These are phyloP conservation scores for Capronia epimyces DNA, from an alignment of 2,329 filamentous ascomycete genomes.

Conservation along the genomic window DNA sequence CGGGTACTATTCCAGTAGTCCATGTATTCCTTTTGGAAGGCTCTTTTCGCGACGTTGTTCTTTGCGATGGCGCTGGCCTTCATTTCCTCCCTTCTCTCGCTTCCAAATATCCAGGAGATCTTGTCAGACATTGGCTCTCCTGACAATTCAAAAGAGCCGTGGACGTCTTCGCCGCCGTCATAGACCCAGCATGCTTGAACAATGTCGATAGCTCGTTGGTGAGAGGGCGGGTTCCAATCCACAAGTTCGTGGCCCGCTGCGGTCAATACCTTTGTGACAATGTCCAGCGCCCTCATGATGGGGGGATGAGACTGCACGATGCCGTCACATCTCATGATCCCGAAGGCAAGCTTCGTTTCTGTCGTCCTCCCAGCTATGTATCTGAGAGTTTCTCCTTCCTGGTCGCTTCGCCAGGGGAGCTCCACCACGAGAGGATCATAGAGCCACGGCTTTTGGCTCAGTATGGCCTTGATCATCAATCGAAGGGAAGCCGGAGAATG, in stretches of 20 bases:
- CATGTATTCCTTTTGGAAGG: background rate
- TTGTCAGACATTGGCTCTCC: too few relatives aligned
- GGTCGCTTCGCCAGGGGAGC: slow-evolving; percentile 44
- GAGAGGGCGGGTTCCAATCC: background rate
- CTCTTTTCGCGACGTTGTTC: too few relatives aligned
- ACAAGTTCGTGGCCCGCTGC: slow-evolving; percentile 1
- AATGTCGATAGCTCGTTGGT: too few relatives aligned
- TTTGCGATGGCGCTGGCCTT: too few relatives aligned
- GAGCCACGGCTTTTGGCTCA: slow-evolving; percentile 47
- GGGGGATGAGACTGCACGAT: slow-evolving; percentile 61
- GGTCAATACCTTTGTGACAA: slow-evolving; percentile 42
- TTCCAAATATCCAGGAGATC: too few relatives aligned
- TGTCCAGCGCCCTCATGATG: slow-evolving; percentile 45
- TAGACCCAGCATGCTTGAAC: too few relatives aligned
- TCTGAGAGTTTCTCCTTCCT: too few relatives aligned
- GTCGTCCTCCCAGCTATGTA: too few relatives aligned
- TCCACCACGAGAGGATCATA: slow-evolving; percentile 39
- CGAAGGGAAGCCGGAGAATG: slow-evolving; percentile 46
- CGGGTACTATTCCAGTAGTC: too few relatives aligned
- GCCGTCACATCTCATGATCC: slow-evolving; percentile 49
- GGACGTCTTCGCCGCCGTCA: background rate
- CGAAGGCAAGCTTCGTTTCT: slow-evolving; percentile 45
- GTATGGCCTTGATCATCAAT: slow-evolving; percentile 39
- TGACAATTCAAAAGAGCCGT: background rate
- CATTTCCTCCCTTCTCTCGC: too few relatives aligned